Percentiles rank a stretch among this genome's conserved stretches.
Conservation (phyloP, 176 grass and related monocot species). For the Paspalum notatum region DNA sequence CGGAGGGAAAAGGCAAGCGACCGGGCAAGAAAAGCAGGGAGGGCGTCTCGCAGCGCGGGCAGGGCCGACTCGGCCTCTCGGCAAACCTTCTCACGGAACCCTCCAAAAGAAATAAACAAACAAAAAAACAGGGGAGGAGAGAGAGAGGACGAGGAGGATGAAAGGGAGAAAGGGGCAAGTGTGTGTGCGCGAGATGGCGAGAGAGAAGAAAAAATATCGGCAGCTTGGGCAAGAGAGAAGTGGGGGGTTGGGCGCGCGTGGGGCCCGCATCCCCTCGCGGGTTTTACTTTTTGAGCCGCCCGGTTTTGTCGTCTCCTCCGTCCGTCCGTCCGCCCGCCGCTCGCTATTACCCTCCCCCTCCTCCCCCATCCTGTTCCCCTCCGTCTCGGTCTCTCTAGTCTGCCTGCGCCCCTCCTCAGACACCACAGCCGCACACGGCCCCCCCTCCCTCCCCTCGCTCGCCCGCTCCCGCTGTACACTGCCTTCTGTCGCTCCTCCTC, state of each 20-base stretch:
- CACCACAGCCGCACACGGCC: conserved; percentile 11
- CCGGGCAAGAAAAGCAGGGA: not conserved
- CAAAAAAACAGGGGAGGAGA: not conserved
- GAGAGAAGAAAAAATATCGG: not conserved
- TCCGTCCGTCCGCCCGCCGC: conserved; percentile 34
- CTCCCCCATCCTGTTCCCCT: not conserved
- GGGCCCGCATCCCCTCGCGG: conserved; percentile 34
- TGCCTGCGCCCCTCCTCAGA: not conserved
- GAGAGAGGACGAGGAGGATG: not conserved
- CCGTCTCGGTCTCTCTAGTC: not conserved
- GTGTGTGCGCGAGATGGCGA: not conserved
- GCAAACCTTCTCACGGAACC: conserved; percentile 33
- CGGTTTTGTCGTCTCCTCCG: conserved; percentile 84
- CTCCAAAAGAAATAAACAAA: conserved; percentile 40
- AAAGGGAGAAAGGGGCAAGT: not conserved
- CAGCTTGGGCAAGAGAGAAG: conserved; percentile 19
- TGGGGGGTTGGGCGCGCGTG: conserved; percentile 23
- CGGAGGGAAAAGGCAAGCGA: conserved; percentile 21
- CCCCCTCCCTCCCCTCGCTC: not conserved
- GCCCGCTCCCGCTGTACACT: not conserved
- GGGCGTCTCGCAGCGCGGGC: not conserved
- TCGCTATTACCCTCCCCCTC: not conserved
- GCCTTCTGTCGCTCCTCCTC: not conserved
- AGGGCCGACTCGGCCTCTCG: not conserved
- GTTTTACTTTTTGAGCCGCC: conserved; percentile 78